A percentile compares a stretch with the other conserved stretches of the same genome.
Evolutionary conservation across 768 basidiomycete species (phyloP).

Genomic region (Phallus indusiatus): DNA sequence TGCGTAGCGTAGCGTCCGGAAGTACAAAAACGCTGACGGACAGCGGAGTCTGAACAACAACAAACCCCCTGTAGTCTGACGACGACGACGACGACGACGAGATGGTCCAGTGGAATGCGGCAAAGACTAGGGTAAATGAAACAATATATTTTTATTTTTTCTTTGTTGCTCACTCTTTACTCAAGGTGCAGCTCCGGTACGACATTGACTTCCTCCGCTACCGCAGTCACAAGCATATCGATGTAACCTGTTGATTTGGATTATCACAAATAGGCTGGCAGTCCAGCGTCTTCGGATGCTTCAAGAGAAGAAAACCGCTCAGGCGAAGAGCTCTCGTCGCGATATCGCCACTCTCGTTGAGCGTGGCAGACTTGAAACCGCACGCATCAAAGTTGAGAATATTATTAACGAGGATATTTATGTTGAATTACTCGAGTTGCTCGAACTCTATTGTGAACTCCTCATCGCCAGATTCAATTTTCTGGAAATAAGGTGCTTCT

Average conservation of each 20-base stretch:
- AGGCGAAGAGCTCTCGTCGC: slow-evolving; percentile 61
- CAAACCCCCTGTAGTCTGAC: background rate
- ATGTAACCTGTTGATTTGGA: background rate
- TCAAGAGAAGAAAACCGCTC: slow-evolving; percentile 88
- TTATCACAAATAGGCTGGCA: slow-evolving; percentile 46
- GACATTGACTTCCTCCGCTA: background rate
- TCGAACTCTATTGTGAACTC: slow-evolving; percentile 94
- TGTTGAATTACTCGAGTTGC: slow-evolving; percentile 79
- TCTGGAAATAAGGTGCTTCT: slow-evolving; percentile 69
- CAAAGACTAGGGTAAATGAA: slow-evolving; percentile 16
- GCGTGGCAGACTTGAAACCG: slow-evolving; percentile 73
- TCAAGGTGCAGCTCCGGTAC: slow-evolving; percentile 14
- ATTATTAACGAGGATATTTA: slow-evolving; percentile 81
- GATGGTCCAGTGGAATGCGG: slow-evolving; percentile 14
- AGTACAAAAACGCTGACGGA: background rate
- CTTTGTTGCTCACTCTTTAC: background rate
- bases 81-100: background rate
- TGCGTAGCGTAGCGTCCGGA: background rate
- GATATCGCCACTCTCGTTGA: slow-evolving; percentile 79
- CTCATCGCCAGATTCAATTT: slow-evolving; percentile 85
- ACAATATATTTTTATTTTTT: background rate
- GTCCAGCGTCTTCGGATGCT: slow-evolving; percentile 78
- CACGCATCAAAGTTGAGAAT: slow-evolving; percentile 77
- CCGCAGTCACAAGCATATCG: slow-evolving; percentile 3
- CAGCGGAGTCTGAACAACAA: slow-evolving; percentile 1